These are phyloP conservation scores for Xerocomus spinulosus DNA, from an alignment of 768 basidiomycete genomes.

Conservation along the genomic window DNA sequence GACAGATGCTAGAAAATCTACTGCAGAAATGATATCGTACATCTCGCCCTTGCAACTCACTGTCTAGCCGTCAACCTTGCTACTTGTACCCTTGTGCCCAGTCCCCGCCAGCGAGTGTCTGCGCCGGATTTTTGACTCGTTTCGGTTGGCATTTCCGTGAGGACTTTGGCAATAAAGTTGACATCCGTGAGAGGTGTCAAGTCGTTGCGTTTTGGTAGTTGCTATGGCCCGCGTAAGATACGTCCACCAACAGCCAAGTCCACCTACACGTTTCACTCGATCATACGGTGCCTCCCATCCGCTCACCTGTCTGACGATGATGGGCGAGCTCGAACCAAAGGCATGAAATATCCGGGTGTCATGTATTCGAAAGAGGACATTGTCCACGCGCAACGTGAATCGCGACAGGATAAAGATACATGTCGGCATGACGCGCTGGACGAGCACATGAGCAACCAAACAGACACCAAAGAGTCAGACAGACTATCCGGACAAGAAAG, in stretches of 20 bases:
- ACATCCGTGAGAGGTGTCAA: slow-evolving; percentile 85
- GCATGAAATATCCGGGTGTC: slow-evolving; percentile 91
- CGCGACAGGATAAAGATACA: slow-evolving; percentile 88
- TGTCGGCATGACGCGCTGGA: slow-evolving; percentile 93
- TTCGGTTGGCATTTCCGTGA: slow-evolving; percentile 58
- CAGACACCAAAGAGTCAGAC: slow-evolving; percentile 25
- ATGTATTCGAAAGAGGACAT: slow-evolving; percentile 84
- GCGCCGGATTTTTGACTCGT: slow-evolving; percentile 59
- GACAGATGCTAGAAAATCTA: slow-evolving; percentile 45
- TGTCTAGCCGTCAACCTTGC: slow-evolving; percentile 18
- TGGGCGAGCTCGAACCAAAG: slow-evolving; percentile 55
- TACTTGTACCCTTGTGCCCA: slow-evolving; percentile 64
- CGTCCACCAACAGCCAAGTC: background rate
- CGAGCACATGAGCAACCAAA: background rate
- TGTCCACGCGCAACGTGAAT: slow-evolving; percentile 92
- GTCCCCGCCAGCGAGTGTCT: slow-evolving; percentile 80
- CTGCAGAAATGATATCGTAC: slow-evolving; percentile 23
- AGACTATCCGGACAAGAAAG: slow-evolving; percentile 80
- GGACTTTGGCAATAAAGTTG: slow-evolving; percentile 70
- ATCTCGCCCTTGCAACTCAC: slow-evolving; percentile 4
- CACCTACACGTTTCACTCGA: slow-evolving; percentile 65
- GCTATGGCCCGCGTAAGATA: slow-evolving; percentile 35
- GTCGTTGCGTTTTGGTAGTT: slow-evolving; percentile 70
- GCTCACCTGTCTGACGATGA: slow-evolving; percentile 72
- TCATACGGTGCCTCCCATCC: slow-evolving; percentile 93